phyloP scores from a whole-genome alignment of 192 early-diverging fungal genomes.

The Coemansia sp. region DNA sequence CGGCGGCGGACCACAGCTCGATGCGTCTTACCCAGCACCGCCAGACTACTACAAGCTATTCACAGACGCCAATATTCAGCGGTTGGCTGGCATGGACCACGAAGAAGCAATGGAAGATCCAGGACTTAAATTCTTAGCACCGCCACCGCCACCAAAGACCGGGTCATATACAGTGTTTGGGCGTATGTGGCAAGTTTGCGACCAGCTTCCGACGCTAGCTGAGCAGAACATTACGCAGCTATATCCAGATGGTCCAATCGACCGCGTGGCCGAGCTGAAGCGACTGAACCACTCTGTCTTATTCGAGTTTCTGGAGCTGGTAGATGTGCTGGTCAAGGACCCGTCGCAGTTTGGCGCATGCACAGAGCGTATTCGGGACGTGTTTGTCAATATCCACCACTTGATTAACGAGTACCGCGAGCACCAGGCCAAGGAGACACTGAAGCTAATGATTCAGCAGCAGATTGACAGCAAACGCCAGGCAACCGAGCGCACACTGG shows the following conservation, averaged over 20 bases:
- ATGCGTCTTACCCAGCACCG: conserved; percentile 64
- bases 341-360: conserved; percentile 57
- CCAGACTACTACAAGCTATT: conserved; percentile 67
- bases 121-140: conserved; percentile 58
- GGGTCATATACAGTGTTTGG: conserved; percentile 66
- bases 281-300: conserved; percentile 61
- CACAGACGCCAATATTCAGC: conserved; percentile 60
- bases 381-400: conserved; percentile 80
- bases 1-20: conserved; percentile 32
- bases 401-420: conserved; percentile 80
- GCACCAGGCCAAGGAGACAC: conserved; percentile 74
- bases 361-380: conserved; percentile 66
- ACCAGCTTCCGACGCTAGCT: conserved; percentile 57
- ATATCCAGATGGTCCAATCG: conserved; percentile 62
- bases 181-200: conserved; percentile 66
- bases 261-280: conserved; percentile 67
- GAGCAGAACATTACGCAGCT: conserved; percentile 67
- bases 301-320: conserved; percentile 69
- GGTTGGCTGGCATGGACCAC: conserved; percentile 6
- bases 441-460: conserved; percentile 64
- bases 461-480: conserved; percentile 57
- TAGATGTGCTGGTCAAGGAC: conserved; percentile 63
- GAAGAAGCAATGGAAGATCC: conserved; percentile 24
- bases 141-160: conserved; percentile 55
- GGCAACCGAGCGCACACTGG: conserved; percentile 17